Base-by-base conservation (phyloP, 2,329 filamentous ascomycete genomes). In the Cladophialophora chaetospira region DNA sequence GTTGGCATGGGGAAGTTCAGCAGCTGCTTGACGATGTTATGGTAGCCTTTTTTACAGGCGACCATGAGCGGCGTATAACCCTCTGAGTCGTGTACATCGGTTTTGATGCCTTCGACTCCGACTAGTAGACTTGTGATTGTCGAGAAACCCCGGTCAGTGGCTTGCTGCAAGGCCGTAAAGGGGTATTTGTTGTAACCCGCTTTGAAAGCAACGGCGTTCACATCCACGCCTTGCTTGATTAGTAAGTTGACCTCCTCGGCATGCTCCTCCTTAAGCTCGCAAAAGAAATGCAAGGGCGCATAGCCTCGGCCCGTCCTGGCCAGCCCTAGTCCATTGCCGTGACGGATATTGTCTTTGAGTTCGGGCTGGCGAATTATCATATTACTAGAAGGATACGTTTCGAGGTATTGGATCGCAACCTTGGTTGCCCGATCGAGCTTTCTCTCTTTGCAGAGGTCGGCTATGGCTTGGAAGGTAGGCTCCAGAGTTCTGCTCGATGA, bases 201-300 rank as follows among this genome's bases (percentile, higher is more conserved):
- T 46, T 60, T 55, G 45, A 54, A 60, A 5, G 56, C 55, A 21
- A 57, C 47, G 25, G 63, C 58, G 17, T 63, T 60, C 25, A 62
- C 56, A 36, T 65, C 58, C 13, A 54, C 63, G 15, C 59, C 61
- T 17, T 58, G 55, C 28, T 53, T 54, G 38, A 65, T 51, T 26
- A 65, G 35, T 17, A 65, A 42, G 17, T 57, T 53, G 11, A 65
- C 53, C 38, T 65, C 63, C 25, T 59, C 53, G 11, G 44, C 49
- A n/a, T 57, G 47, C 45, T 64, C 62, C 13, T 58, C 49, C 25
- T 57, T 58, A 2, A 62, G 53, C 29, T 63, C 62, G 44, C 62
- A 64, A 51, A 65, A 62, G 43, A 60, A 63, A 50, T 65, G 63
- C 1, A 65, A 36, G 11, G 63, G 58, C 10, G 61, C 42, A 38